Conservation (phyloP, 345 rosid genomes). For the Gossypium mustelinum region DNA sequence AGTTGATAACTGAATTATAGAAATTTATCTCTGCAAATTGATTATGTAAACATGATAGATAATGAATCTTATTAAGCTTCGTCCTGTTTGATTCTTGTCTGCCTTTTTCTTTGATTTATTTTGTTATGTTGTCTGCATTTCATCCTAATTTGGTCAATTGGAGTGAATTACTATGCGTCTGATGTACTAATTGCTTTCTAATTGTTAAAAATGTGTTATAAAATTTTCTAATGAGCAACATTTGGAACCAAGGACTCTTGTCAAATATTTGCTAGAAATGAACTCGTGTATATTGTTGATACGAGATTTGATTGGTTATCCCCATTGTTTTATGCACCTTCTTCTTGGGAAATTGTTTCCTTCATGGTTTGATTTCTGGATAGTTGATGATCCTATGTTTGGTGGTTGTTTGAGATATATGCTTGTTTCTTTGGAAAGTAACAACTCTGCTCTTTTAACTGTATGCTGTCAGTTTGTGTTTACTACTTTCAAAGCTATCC, state of each 20-base stretch:
- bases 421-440: too few species aligned
- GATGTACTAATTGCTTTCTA: not conserved
- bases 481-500: too few species aligned
- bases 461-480: too few species aligned
- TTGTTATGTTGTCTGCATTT: not conserved
- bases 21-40: too few species aligned
- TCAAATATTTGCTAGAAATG: not conserved
- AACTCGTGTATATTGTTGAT: not conserved
- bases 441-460: too few species aligned
- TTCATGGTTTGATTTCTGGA: too few species aligned
- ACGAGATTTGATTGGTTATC: not conserved
- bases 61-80: too few species aligned
- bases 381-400: too few species aligned
- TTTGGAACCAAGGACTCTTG: not conserved
- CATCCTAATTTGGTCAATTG: not conserved
- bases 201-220: not conserved
- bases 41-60: too few species aligned
- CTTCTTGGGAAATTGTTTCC: too few species aligned
- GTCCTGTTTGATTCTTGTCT: not conserved
- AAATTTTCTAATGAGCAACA: not conserved
- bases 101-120: not conserved
- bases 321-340: not conserved
- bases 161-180: not conserved
- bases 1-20: too few species aligned
- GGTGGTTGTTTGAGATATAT: too few species aligned